A percentile compares a stretch with the other conserved stretches of the same genome.
These are phyloP conservation scores for Xylaria palmicola DNA, from an alignment of 495 filamentous ascomycete species.

Conservation along the genomic window DNA sequence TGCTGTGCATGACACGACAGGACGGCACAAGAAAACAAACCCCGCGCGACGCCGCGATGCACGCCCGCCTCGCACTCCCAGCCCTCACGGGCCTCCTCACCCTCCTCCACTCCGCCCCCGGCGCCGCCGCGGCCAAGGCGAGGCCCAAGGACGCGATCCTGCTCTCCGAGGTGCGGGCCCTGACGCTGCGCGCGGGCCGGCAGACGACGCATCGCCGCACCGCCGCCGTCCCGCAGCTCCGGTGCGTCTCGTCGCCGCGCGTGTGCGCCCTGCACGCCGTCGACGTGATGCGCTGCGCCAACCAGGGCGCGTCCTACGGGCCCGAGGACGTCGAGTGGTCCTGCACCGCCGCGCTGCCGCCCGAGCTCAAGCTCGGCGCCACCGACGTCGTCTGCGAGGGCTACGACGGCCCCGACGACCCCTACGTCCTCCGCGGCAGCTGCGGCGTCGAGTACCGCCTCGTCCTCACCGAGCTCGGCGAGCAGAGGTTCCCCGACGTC, in stretches of 20 bases:
- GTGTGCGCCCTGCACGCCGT: conserved; percentile 64
- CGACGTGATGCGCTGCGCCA: conserved; percentile 84
- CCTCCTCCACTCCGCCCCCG: conserved; percentile 29
- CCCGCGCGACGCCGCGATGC: background rate
- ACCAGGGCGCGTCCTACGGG: conserved; percentile 69
- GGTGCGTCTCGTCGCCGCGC: conserved; percentile 68
- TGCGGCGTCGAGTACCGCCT: conserved; percentile 93
- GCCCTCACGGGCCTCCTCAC: conserved; percentile 39
- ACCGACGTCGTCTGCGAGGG: conserved; percentile 96
- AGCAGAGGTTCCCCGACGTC: conserved; percentile 61
- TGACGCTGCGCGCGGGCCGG: conserved; percentile 67
- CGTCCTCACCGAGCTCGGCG: conserved; percentile 75
- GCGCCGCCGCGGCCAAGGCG: conserved; percentile 25
- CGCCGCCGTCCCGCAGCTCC: conserved; percentile 75
- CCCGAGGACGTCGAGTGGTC: conserved; percentile 82
- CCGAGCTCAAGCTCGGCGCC: conserved; percentile 81
- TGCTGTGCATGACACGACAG: background rate
- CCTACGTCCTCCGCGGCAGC: conserved; percentile 80
- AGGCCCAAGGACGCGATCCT: conserved; percentile 59
- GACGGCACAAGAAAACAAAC: background rate
- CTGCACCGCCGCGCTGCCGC: conserved; percentile 75
- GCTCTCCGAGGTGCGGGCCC: conserved; percentile 70
- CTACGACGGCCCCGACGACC: conserved; percentile 71
- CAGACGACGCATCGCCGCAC: conserved; percentile 73
- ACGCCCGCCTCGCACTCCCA: conserved; percentile 22